Percentiles rank a stretch among this genome's conserved stretches.
Conservation (phyloP, 2,329 filamentous ascomycete genomes). For the Cladorrhinum sp. region DNA sequence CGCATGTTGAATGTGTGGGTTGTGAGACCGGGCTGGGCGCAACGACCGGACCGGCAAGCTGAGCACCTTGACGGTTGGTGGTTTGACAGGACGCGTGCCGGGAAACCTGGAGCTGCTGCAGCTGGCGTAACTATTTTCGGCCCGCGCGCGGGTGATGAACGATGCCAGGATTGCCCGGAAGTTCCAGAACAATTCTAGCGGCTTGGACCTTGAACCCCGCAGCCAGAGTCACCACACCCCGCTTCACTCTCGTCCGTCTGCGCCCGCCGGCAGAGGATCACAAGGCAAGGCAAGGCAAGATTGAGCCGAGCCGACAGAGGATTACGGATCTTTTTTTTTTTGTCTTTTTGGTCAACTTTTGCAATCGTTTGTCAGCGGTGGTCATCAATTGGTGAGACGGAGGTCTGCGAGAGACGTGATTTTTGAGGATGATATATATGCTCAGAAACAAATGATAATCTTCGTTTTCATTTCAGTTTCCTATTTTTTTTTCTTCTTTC, state of each 20-base stretch:
- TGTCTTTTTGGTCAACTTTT: background rate
- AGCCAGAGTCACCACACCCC: background rate
- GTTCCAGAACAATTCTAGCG: conserved; percentile 26
- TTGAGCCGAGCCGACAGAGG: background rate
- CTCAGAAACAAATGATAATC: background rate
- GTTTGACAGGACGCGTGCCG: background rate
- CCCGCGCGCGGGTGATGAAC: background rate
- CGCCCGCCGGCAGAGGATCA: background rate
- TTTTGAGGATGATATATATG: background rate
- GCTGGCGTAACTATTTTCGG: background rate
- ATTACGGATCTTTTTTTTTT: background rate
- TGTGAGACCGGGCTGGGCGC: background rate
- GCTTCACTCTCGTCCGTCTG: background rate
- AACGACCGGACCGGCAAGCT: background rate
- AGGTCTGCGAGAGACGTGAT: background rate
- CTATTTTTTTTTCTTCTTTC: background rate
- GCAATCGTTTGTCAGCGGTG: conserved; percentile 20
- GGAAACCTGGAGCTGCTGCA: background rate
- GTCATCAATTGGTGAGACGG: conserved; percentile 11
- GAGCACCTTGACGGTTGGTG: conserved; percentile 3
- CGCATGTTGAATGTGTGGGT: conserved; percentile 14
- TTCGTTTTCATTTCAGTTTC: background rate
- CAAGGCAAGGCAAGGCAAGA: background rate
- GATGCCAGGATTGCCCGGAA: background rate
- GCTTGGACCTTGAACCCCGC: conserved; percentile 9